phyloP scores from a whole-genome alignment of 2,329 filamentous ascomycete species.

The Fusarium sp. region DNA sequence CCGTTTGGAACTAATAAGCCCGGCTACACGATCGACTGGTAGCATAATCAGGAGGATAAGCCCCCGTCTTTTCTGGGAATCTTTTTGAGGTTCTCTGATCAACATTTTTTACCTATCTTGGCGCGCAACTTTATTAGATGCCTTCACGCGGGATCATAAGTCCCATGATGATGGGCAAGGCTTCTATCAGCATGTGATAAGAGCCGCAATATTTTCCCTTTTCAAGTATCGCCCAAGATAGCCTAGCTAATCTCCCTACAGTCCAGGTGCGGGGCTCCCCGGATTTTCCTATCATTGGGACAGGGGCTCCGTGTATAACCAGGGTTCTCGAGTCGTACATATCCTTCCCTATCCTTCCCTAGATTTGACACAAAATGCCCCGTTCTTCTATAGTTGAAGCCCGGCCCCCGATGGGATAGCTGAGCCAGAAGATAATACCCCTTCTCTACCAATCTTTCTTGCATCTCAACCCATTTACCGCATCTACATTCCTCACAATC shows the following conservation, averaged over 20 bases:
- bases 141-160: background rate
- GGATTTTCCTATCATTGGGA: background rate
- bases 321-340: background rate
- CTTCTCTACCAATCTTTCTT: background rate
- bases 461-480: background rate
- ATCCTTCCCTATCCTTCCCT: background rate
- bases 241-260: background rate
- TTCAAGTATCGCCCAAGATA: background rate
- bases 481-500: background rate
- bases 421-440: too few species aligned
- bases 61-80: background rate
- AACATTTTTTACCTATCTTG: background rate
- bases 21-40: background rate
- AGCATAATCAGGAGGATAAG: background rate
- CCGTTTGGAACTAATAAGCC: background rate
- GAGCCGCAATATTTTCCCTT: background rate
- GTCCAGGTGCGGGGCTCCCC: background rate
- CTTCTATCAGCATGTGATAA: background rate
- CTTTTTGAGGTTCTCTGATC: background rate
- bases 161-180: background rate
- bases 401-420: too few species aligned
- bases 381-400: background rate
- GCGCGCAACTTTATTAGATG: background rate
- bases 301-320: background rate
- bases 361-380: background rate